These are phyloP conservation scores for Closterium sp. DNA, from an alignment of 139 green algal genomes.

Conservation along the genomic window DNA sequence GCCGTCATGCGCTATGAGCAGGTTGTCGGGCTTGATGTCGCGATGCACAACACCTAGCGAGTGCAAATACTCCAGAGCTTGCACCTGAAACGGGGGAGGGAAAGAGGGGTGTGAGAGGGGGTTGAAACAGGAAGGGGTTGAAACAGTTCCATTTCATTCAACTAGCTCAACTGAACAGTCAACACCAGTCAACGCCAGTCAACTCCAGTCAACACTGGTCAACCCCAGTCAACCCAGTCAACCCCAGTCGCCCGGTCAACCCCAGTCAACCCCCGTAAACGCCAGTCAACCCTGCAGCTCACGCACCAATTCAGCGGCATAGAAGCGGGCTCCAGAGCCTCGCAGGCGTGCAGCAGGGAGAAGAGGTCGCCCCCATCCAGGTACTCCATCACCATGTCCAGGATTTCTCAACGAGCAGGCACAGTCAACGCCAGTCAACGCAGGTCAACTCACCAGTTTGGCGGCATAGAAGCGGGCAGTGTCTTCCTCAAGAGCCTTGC, in stretches of 20 bases:
- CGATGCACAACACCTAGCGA: neutral
- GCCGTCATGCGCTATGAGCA: conserved; percentile 72
- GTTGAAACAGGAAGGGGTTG: too few species aligned
- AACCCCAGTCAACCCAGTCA: conserved; percentile 58
- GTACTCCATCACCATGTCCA: conserved; percentile 98
- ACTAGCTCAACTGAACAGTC: too few species aligned
- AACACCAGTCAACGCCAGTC: conserved; percentile 70
- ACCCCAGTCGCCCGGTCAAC: conserved; percentile 90
- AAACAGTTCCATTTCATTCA: too few species aligned
- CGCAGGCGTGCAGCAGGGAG: conserved; percentile 73
- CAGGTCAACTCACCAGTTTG: too few species aligned
- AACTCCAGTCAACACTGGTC: too few species aligned
- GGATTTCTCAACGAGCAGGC: conserved; percentile 83
- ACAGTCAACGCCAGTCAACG: conserved; percentile 86
- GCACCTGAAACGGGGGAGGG: neutral
- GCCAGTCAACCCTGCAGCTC: too few species aligned
- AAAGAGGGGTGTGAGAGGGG: too few species aligned
- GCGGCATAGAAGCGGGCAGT: conserved; percentile 81
- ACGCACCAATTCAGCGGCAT: conserved; percentile 82
- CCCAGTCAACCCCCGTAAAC: conserved; percentile 62
- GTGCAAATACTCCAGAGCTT: neutral
- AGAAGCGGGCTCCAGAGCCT: conserved; percentile 75
- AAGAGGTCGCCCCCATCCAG: conserved; percentile 79
- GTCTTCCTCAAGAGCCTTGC: conserved; percentile 78
- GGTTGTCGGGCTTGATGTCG: too few species aligned